A percentile compares a stretch with the other conserved stretches of the same genome.
Evolutionary conservation across 2,329 filamentous ascomycete species (phyloP).

Genomic region (Lithohypha guttulata): DNA sequence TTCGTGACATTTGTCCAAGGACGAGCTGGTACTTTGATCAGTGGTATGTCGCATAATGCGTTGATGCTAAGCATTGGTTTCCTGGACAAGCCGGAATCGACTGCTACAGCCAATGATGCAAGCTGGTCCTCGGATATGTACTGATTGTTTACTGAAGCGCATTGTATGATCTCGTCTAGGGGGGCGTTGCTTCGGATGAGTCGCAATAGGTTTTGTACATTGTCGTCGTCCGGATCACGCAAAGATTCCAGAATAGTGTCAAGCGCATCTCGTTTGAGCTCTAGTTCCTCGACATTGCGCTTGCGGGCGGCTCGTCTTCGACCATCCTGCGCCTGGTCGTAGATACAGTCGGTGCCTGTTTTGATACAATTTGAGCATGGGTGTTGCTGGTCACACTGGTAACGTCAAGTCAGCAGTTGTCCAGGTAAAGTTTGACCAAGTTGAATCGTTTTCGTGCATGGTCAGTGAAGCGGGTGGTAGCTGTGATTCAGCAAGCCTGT

Average conservation of each 20-base stretch:
- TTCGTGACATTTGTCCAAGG: conserved; percentile 27
- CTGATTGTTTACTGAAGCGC: conserved; percentile 17
- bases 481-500: no score
- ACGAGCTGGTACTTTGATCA: conserved; percentile 10
- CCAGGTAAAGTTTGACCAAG: no score
- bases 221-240: conserved; percentile 21
- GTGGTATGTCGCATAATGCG: no score
- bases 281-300: conserved; percentile 27
- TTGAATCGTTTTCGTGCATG: no score
- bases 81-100: conserved; percentile 4
- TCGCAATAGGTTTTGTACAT: conserved; percentile 23
- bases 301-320: conserved; percentile 30
- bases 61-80: not conserved
- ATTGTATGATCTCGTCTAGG: conserved; percentile 22
- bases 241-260: conserved; percentile 25
- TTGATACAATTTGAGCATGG: conserved; percentile 29
- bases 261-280: conserved; percentile 26
- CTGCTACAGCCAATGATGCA: no score
- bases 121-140: conserved; percentile 8
- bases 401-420: no score
- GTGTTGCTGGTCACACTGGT: conserved; percentile 25
- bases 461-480: no score
- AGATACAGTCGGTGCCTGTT: conserved; percentile 25
- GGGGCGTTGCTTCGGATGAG: conserved; percentile 25
- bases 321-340: conserved; percentile 29